Evolutionary conservation across 2,329 filamentous ascomycete genomes (phyloP).

Genomic region (Fusarium subtropicale): DNA sequence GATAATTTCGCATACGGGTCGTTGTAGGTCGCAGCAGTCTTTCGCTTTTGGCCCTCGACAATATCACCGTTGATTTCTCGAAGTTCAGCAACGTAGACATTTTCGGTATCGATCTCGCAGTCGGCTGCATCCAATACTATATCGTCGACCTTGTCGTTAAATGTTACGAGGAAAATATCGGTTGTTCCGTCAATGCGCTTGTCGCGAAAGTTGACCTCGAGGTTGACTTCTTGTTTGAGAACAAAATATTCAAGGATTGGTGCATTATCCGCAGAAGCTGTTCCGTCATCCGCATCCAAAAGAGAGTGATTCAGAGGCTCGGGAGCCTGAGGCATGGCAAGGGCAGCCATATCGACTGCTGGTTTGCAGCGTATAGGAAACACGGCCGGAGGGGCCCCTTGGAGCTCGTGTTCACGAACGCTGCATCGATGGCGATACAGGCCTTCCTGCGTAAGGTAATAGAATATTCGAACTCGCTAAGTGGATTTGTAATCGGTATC

Average conservation of each 20-base stretch:
- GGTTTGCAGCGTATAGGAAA: conserved; percentile 38
- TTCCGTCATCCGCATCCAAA: conserved; percentile 49
- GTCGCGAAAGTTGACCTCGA: conserved; percentile 87
- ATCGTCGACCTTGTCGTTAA: conserved; percentile 67
- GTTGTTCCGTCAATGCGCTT: conserved; percentile 81
- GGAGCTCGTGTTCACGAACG: conserved; percentile 36
- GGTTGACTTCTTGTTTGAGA: conserved; percentile 85
- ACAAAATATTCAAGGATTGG: conserved; percentile 63
- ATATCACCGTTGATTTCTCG: conserved; percentile 52
- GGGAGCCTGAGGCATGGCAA: conserved; percentile 37
- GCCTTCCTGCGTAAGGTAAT: not conserved
- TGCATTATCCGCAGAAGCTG: conserved; percentile 52
- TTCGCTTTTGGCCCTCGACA: conserved; percentile 53
- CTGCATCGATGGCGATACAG: conserved; percentile 40
- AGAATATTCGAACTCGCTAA: conserved; percentile 3
- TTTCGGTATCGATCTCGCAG: conserved; percentile 66
- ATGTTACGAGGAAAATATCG: conserved; percentile 80
- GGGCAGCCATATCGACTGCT: conserved; percentile 32
- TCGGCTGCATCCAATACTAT: conserved; percentile 72
- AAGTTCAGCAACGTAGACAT: conserved; percentile 63
- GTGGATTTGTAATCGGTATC: conserved; percentile 12
- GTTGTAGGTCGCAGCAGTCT: conserved; percentile 58
- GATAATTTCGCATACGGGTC: conserved; percentile 77
- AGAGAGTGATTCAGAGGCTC: conserved; percentile 46
- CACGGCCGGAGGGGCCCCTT: conserved; percentile 45